phyloP scores from a whole-genome alignment of 2,329 filamentous ascomycete genomes.

The Penicillium sp. region DNA sequence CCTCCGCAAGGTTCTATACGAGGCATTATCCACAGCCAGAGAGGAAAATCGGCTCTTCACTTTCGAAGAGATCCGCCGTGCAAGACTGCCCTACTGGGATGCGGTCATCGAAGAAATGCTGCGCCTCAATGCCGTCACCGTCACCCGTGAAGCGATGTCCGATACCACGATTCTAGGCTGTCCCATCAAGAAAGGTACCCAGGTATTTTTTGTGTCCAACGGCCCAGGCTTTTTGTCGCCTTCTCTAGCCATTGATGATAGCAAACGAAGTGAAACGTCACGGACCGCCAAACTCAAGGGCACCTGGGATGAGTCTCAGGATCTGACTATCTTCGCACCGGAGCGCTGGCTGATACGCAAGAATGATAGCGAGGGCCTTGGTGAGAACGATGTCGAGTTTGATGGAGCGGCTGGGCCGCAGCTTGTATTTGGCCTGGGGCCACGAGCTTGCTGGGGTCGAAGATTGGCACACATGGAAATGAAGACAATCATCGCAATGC shows the following conservation, averaged over 20 bases:
- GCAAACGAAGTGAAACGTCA: neutral
- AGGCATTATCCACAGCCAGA: slow-evolving; percentile 22
- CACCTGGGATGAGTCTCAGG: neutral
- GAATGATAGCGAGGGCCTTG: too few species aligned
- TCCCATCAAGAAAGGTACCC: slow-evolving; percentile 37
- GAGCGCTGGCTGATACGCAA: too few species aligned
- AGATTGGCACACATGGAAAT: neutral
- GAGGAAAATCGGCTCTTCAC: slow-evolving; percentile 22
- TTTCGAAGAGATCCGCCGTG: slow-evolving; percentile 27
- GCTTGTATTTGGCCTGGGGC: neutral
- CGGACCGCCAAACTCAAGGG: neutral
- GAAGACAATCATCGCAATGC: neutral
- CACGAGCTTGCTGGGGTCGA: slow-evolving; percentile 1
- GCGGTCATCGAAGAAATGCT: slow-evolving; percentile 18
- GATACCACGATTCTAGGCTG: slow-evolving; percentile 33
- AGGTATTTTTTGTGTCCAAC: slow-evolving; percentile 24
- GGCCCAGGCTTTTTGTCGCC: slow-evolving; percentile 28
- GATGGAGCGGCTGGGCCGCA: neutral
- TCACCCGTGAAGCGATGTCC: too few species aligned
- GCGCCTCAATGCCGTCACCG: too few species aligned
- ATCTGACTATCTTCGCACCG: neutral
- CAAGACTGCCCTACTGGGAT: slow-evolving; percentile 40
- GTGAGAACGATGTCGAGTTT: neutral
- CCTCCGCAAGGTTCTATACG: slow-evolving; percentile 28
- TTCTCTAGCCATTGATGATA: slow-evolving; percentile 18